Base-by-base conservation (phyloP, 257 asterid species). In the Solanum medicagineum region DNA sequence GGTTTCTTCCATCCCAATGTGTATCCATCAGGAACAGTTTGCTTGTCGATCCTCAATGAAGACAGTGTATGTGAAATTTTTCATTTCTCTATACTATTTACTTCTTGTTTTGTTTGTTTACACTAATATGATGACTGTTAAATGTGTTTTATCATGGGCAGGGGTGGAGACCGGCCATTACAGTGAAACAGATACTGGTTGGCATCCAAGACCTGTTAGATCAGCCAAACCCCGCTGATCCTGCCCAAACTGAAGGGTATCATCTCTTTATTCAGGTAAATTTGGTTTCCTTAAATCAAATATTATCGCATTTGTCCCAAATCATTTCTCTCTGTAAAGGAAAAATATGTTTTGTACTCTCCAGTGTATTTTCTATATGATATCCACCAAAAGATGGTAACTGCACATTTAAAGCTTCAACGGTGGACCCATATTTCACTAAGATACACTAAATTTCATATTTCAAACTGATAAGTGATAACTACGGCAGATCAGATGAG, bases 21-120 rank as follows among this genome's bases (percentile, higher is more conserved):
- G 47, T 91, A 91, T 83, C 93, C 93, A 11, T 91, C 93, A 45
- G 93, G 92, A 84, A 89, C 93, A 36, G 93, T 91, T 71, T 91
- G 93, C 85, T 84, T 91, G 16, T 91, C 93, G 3, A 91, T 91
- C 82, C 93, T 91, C 71, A 91, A 91, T 70, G 93, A 91, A 85
- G 93, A 89, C 70, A 89, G 92, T 63, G 93, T 91, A 89, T 84
- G 93, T 71, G 32, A 77, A 66, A 56, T 62, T 14, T 81, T 44
- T 20, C 45, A 24, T 59, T 63, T 81, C 9, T 53, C 55, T 20
- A 8, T 81, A 45, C 29, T 82, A 22, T 42, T 44, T 59, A 20
- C 68, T 79, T 44, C 24, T 77, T 77, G 47, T 77, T 77, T 54
- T 51, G 7, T 15, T 3, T 49, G 77, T 29, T 71, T 29, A 24